Percentiles rank a stretch among this genome's conserved stretches.
Conservation (phyloP, 2,329 filamentous ascomycete species). For the Hypoxylon sp. region DNA sequence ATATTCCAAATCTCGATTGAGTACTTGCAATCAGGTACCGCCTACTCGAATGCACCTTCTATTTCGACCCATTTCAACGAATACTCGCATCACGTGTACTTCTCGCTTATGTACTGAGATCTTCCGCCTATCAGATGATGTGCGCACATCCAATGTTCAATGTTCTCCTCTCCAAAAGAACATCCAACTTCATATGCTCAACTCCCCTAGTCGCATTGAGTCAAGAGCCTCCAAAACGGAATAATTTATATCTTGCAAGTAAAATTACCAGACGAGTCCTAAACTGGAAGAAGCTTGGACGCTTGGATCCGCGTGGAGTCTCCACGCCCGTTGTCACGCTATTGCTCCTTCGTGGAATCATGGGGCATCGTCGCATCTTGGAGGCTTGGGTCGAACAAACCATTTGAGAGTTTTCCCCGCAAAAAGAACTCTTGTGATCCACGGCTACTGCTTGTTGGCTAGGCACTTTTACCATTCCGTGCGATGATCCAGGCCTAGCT, state of each 20-base stretch:
- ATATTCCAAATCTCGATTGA: conserved; percentile 40
- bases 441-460: conserved; percentile 33
- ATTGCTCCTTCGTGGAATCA: conserved; percentile 39
- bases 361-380: conserved; percentile 41
- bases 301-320: conserved; percentile 38
- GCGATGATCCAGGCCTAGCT: conserved; percentile 27
- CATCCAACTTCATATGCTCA: conserved; percentile 7
- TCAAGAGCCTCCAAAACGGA: conserved; percentile 15
- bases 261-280: conserved; percentile 24
- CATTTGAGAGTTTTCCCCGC: conserved; percentile 38
- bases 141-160: background rate
- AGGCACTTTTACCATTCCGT: conserved; percentile 13
- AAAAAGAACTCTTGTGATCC: conserved; percentile 37
- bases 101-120: conserved; percentile 7
- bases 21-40: conserved; percentile 3
- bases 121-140: conserved; percentile 5
- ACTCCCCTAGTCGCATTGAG: conserved; percentile 2
- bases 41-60: conserved; percentile 11
- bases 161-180: background rate
- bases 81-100: conserved; percentile 17
- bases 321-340: conserved; percentile 39
- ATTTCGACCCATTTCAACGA: conserved; percentile 2
- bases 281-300: conserved; percentile 34
- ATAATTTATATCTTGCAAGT: conserved; percentile 11
- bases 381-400: conserved; percentile 26